A percentile compares a stretch with the other conserved stretches of the same genome.
phyloP scores from a whole-genome alignment of 2,329 filamentous ascomycete genomes.

The Claviceps pazoutovae region DNA sequence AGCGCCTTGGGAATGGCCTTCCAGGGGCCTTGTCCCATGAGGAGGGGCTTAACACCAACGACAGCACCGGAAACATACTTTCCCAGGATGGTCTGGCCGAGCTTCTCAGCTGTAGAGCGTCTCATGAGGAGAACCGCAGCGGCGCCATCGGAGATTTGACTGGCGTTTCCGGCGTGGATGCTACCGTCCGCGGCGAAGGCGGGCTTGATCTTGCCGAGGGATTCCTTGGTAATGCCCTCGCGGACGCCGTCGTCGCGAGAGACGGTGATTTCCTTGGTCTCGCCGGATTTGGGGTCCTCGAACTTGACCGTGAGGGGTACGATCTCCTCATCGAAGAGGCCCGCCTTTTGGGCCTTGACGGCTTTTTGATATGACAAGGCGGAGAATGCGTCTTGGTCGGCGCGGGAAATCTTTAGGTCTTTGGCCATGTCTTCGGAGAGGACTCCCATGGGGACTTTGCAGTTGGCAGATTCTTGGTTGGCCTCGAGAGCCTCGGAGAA shows the following conservation, averaged over 20 bases:
- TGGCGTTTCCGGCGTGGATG: slow-evolving; percentile 94
- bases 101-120: slow-evolving; percentile 74
- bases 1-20: slow-evolving; percentile 90
- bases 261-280: slow-evolving; percentile 73
- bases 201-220: slow-evolving; percentile 76
- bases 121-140: slow-evolving; percentile 94
- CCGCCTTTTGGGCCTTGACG: slow-evolving; percentile 64
- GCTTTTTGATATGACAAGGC: slow-evolving; percentile 90
- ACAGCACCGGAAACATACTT: slow-evolving; percentile 81
- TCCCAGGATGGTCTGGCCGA: slow-evolving; percentile 79
- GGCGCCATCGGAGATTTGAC: slow-evolving; percentile 89
- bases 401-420: slow-evolving; percentile 58
- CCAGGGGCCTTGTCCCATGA: slow-evolving; percentile 94
- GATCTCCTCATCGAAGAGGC: slow-evolving; percentile 91
- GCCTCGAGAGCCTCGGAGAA: slow-evolving; percentile 81
- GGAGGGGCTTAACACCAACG: slow-evolving; percentile 77
- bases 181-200: slow-evolving; percentile 84
- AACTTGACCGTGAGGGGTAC: slow-evolving; percentile 72
- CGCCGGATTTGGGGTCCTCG: slow-evolving; percentile 80
- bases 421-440: slow-evolving; percentile 92
- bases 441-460: slow-evolving; percentile 94
- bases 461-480: slow-evolving; percentile 75
- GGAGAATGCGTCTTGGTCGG: slow-evolving; percentile 80
- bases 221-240: slow-evolving; percentile 72
- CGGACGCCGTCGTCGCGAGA: slow-evolving; percentile 78